These are phyloP conservation scores for Arthroderma uncinatum DNA, from an alignment of 2,329 filamentous ascomycete species.

Conservation along the genomic window DNA sequence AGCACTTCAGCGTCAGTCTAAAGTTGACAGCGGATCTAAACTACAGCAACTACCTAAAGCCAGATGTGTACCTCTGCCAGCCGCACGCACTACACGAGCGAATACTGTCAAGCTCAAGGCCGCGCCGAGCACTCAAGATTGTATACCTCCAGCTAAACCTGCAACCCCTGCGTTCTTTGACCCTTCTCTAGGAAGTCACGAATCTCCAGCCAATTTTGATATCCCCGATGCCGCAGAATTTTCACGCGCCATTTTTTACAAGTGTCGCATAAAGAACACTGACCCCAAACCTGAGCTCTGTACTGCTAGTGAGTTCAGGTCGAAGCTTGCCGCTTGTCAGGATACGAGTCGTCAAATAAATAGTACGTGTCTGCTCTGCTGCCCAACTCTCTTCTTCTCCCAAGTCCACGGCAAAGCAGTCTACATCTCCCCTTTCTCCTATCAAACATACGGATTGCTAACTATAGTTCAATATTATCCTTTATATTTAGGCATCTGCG, in stretches of 20 bases:
- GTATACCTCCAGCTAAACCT: neutral
- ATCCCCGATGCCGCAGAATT: neutral
- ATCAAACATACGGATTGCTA: neutral
- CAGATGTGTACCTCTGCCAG: neutral
- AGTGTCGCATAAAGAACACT: neutral
- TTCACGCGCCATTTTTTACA: neutral
- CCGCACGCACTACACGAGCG: neutral
- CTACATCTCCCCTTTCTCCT: no score
- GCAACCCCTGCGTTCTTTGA: neutral
- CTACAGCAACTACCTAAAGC: neutral
- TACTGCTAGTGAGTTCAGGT: neutral
- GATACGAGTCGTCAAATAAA: neutral
- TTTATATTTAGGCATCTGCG: neutral
- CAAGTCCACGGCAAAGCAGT: neutral
- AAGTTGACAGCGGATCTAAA: neutral
- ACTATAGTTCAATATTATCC: neutral
- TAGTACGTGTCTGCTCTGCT: neutral
- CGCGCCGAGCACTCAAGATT: neutral
- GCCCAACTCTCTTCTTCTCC: neutral
- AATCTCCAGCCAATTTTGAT: neutral
- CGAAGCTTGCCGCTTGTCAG: neutral
- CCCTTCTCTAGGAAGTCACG: neutral
- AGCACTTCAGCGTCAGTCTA: neutral
- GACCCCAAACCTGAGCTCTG: neutral
- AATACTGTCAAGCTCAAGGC: neutral